Conservation (phyloP, 164 flowering plant genomes). For the Chimonanthus praecox region DNA sequence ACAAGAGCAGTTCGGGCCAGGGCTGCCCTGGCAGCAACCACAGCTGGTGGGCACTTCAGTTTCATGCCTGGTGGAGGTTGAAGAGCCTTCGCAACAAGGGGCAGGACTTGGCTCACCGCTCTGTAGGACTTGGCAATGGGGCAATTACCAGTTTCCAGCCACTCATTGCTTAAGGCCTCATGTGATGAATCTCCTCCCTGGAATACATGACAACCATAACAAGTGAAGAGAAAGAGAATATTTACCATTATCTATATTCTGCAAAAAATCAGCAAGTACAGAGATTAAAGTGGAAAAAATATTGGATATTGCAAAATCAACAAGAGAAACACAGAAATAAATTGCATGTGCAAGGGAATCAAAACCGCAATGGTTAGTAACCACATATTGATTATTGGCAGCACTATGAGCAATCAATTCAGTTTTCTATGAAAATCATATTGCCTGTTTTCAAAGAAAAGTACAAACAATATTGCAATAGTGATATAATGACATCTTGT, state of each 20-base stretch:
- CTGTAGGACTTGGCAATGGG: conserved; percentile 95
- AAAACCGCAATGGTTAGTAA: too few species aligned
- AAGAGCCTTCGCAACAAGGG: conserved; percentile 77
- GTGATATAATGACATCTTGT: too few species aligned
- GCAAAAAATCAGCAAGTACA: neutral
- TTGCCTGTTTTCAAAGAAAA: too few species aligned
- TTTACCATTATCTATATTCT: neutral
- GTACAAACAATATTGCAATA: too few species aligned
- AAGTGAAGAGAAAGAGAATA: neutral
- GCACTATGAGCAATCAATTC: too few species aligned
- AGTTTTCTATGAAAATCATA: too few species aligned
- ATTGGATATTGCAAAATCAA: too few species aligned
- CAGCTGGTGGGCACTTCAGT: conserved; percentile 73
- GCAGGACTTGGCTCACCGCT: conserved; percentile 77
- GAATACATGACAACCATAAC: neutral
- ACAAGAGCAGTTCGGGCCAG: conserved; percentile 76
- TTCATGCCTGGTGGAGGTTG: conserved; percentile 83
- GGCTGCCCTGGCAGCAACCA: conserved; percentile 93
- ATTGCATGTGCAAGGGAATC: too few species aligned
- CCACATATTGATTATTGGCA: too few species aligned
- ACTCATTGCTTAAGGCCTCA: conserved; percentile 86
- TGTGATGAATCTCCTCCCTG: conserved; percentile 69
- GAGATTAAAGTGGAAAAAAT: too few species aligned
- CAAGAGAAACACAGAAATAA: too few species aligned
- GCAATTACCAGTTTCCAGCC: conserved; percentile 86